Base-by-base conservation (phyloP, 352 stramenopile genomes). In the Globisporangium barbulae region DNA sequence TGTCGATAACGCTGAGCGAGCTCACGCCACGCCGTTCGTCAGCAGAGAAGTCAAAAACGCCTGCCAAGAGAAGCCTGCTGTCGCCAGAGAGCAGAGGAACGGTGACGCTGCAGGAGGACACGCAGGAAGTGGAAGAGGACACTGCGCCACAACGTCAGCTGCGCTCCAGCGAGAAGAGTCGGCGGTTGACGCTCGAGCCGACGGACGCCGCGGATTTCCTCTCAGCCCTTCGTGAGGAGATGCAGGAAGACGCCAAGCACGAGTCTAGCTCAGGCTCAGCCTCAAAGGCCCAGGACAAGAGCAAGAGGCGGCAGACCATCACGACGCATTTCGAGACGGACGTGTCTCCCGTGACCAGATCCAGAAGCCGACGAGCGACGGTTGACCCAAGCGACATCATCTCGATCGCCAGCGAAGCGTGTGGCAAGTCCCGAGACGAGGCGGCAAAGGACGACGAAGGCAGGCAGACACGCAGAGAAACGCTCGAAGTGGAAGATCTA, bases 401-500 rank as follows among this genome's bases (percentile, higher is more conserved):
- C 3, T 37, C 66, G n/a, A 71, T 76, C 39, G 37, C 49, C 6
- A 60, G 66, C 33, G 63, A 37, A 5, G 45, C 53, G 61, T 22
- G 61, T 54, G 19, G 61, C 22, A 21, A 25, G 12, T 47, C 17
- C 5, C 15, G 21, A 13, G n/a, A n/a, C 17, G 41, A 21, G 2
- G 41, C 15, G 35, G 35, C 5, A 2, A 58, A 22, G 4, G 54
- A 68, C 33, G 37, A 65, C 39, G 48, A 65, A 15, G 54, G 62
- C n/a, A 57, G 35, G 17, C 57, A 37, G 25, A 48, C 44, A 12
- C 81, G 81, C 39, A 80, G 83, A 44, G 78, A 88, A 35, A 90
- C 83, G 0, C 85, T 92, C 53, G 76, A 85, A 12, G 69, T 81
- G 10, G 71, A 72, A n/a, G 80, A 74, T 25, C 64, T 89, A 21